Evolutionary conservation across 1,284 basidiomycete species (phyloP).

Genomic region (Boletus semigastroideus): DNA sequence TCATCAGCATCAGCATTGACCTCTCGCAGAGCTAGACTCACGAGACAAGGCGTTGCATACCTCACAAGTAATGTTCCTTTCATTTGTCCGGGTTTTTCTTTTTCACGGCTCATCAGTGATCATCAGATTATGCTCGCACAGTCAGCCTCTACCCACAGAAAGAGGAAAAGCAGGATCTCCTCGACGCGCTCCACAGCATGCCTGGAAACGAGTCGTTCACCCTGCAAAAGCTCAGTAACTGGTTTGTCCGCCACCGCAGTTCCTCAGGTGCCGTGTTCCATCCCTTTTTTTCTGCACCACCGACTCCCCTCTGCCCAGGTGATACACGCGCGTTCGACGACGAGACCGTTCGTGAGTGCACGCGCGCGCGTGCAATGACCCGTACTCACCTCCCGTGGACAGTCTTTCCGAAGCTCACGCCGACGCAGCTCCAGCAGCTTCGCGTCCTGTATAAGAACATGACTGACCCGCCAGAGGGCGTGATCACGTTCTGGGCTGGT

Average conservation of each 20-base stretch:
- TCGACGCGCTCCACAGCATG: constrained; percentile 17
- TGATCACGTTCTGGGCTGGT: constrained; percentile 29
- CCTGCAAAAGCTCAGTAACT: constrained; percentile 16
- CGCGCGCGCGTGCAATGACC: neutral
- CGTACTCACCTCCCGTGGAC: neutral
- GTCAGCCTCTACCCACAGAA: constrained; percentile 14
- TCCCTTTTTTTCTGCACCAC: neutral
- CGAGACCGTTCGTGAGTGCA: constrained; percentile 26
- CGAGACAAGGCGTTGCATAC: constrained; percentile 8
- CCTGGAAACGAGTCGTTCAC: constrained; percentile 27
- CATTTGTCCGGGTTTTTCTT: neutral
- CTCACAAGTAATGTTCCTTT: constrained; percentile 14
- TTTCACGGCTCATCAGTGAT: neutral
- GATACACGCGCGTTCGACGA: constrained; percentile 16
- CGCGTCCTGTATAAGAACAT: constrained; percentile 18
- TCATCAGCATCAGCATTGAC: constrained; percentile 6
- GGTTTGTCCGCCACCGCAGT: constrained; percentile 29
- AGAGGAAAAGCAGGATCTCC: constrained; percentile 17
- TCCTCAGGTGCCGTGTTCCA: neutral
- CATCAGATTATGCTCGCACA: constrained; percentile 20
- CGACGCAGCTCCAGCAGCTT: constrained; percentile 25
- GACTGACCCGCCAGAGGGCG: constrained; percentile 17
- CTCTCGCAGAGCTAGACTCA: constrained; percentile 9
- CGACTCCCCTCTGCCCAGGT: neutral
- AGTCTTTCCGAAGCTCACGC: constrained; percentile 31